Evolutionary conservation across 495 filamentous ascomycete species (phyloP), one percentile per base, ranked within the genome.

Genomic region (Hyphodiscus hymeniophilus): DNA sequence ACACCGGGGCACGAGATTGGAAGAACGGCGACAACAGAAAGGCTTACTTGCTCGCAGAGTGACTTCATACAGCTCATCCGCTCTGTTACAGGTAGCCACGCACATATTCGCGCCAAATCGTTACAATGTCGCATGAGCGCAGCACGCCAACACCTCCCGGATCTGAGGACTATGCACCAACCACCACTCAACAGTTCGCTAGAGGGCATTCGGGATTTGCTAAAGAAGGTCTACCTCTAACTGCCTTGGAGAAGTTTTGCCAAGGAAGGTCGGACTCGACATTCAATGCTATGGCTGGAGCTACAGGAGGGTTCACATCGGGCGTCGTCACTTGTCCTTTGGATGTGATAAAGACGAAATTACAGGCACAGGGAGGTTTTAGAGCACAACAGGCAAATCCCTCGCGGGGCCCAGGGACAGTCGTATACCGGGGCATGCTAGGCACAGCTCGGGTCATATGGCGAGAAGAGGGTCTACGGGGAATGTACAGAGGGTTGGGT

Each of bases 341-440:
- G 45, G 92, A 99, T 73, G 92, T 99, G 42, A 97, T 99, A 60
- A 99, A 99, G 69, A 99, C 92, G 38, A 96, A 95, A 63, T 66
- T 99, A 42, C 92, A 99, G 64, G 94, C 91, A 26, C 94, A 97
- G 62, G 90, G 90, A 47, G 86, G 85, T 3, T 82, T 90, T 74
- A 64, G 61, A 58, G 28, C 62, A 28, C 64, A 64, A 28, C 60
- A 66, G 16, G 38, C 35, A 10, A 30, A 21, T 12, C 22, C 7
- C 15, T 18, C 7, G 23, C 38, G 21, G 11, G 38, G 38, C 31
- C 38, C 32, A 26, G 30, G 48, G 63, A 66, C 69, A 66, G 59
- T 57, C 68, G 69, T 89, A 28, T 99, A 97, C 63, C 74, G 81
- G 47, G 92, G 92, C 5, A 73, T 99, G 58, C 50, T 94, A 13